phyloP scores from a whole-genome alignment of 2,329 filamentous ascomycete genomes.

The Aspergillus neoniger region DNA sequence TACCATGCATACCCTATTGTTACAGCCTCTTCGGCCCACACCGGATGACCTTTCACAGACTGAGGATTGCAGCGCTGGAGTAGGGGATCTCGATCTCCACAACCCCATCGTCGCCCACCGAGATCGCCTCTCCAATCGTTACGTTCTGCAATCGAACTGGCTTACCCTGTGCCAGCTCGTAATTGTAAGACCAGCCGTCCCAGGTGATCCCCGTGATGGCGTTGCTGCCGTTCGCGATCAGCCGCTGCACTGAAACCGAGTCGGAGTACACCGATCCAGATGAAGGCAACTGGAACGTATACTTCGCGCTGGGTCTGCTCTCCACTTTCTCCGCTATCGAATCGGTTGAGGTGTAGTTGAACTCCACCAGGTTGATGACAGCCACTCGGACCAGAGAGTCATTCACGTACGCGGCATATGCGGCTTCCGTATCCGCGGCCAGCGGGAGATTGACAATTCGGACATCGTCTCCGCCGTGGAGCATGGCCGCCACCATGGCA shows the following conservation, averaged over 20 bases:
- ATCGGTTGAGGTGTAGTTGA: conserved; percentile 51
- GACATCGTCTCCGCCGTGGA: conserved; percentile 48
- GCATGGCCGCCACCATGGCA: conserved; percentile 58
- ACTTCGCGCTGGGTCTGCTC: conserved; percentile 26
- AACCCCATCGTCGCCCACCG: conserved; percentile 37
- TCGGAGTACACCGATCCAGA: conserved; percentile 15
- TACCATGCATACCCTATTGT: conserved; percentile 5
- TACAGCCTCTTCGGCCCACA: background rate
- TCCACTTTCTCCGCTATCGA: conserved; percentile 27
- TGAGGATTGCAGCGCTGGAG: conserved; percentile 29
- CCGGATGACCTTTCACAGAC: background rate
- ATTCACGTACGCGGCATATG: conserved; percentile 45
- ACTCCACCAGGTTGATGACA: conserved; percentile 60
- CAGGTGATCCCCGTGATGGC: conserved; percentile 63
- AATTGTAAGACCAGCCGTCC: conserved; percentile 64
- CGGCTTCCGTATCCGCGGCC: conserved; percentile 46
- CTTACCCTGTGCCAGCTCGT: conserved; percentile 57
- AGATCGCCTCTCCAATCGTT: conserved; percentile 52
- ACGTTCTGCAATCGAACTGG: conserved; percentile 59
- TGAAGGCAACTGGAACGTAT: conserved; percentile 28
- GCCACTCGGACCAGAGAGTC: conserved; percentile 51
- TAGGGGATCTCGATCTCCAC: conserved; percentile 29
- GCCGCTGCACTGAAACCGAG: conserved; percentile 47
- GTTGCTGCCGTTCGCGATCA: conserved; percentile 65
- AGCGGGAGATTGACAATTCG: conserved; percentile 54